Percentiles rank a stretch among this genome's conserved stretches.
Evolutionary conservation across 2,329 filamentous ascomycete species (phyloP).

Genomic region (Paradendryphiella salina): DNA sequence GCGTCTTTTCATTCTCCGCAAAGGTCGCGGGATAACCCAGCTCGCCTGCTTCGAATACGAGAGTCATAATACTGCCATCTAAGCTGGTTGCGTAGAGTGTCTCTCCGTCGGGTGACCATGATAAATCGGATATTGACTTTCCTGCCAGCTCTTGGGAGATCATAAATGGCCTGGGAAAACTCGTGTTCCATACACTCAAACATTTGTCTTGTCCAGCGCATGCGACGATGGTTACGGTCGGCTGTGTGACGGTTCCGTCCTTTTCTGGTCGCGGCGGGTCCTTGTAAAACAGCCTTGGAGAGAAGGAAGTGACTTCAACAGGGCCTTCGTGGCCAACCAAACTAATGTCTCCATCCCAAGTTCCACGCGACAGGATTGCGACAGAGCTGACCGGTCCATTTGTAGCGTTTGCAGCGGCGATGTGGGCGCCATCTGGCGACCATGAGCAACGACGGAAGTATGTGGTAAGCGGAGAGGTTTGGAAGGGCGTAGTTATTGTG

Average conservation of each 20-base stretch:
- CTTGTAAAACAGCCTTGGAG: constrained; percentile 81
- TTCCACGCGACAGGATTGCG: constrained; percentile 87
- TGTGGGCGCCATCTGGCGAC: constrained; percentile 96
- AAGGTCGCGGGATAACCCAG: constrained; percentile 84
- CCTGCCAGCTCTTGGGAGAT: constrained; percentile 85
- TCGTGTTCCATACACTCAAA: constrained; percentile 96
- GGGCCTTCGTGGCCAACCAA: constrained; percentile 96
- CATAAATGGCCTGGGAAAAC: constrained; percentile 85
- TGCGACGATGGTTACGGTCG: constrained; percentile 86
- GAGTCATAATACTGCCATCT: constrained; percentile 82
- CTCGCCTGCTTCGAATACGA: constrained; percentile 83
- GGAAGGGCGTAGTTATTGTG: constrained; percentile 86
- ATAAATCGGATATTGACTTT: constrained; percentile 91
- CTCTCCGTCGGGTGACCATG: constrained; percentile 91
- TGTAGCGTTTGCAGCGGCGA: constrained; percentile 93
- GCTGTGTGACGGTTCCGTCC: constrained; percentile 50
- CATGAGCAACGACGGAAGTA: constrained; percentile 97
- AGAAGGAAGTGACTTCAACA: constrained; percentile 96
- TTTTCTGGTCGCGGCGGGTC: constrained; percentile 63
- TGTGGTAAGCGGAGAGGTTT: constrained; percentile 89
- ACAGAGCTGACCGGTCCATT: constrained; percentile 97
- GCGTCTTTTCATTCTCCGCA: constrained; percentile 87
- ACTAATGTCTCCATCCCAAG: constrained; percentile 97
- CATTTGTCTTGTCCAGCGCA: constrained; percentile 97
- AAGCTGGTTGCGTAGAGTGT: constrained; percentile 83